These are phyloP conservation scores for Arthroderma uncinatum DNA, from an alignment of 2,329 filamentous ascomycete genomes.

Conservation along the genomic window DNA sequence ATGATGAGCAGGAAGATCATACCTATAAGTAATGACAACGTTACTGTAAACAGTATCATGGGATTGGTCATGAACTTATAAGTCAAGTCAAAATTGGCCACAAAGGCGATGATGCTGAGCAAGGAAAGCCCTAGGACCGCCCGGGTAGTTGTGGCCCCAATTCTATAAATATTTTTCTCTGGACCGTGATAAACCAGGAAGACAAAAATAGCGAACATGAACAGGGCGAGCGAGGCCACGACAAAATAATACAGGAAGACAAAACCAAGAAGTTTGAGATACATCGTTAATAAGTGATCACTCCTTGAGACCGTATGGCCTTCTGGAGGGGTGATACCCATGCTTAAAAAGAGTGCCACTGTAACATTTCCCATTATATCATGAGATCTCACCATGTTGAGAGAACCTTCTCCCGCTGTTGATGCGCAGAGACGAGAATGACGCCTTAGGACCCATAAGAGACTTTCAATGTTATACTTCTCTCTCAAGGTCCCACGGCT, in stretches of 20 bases:
- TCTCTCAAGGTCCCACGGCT: slow-evolving; percentile 24
- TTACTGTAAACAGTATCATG: slow-evolving; percentile 29
- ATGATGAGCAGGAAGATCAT: neutral
- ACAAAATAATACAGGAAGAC: slow-evolving; percentile 33
- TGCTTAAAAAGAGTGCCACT: slow-evolving; percentile 31
- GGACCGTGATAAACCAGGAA: slow-evolving; percentile 23
- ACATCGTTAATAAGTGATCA: slow-evolving; percentile 26
- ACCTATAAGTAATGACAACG: slow-evolving; percentile 24
- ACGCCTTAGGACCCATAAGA: slow-evolving; percentile 23
- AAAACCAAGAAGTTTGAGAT: slow-evolving; percentile 29
- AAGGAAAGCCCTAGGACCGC: slow-evolving; percentile 23
- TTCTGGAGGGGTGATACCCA: slow-evolving; percentile 28
- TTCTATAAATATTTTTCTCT: slow-evolving; percentile 16
- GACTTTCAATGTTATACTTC: slow-evolving; percentile 23
- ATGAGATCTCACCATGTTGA: slow-evolving; percentile 22
- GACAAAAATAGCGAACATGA: slow-evolving; percentile 27
- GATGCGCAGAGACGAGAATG: slow-evolving; percentile 24
- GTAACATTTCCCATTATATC: slow-evolving; percentile 32
- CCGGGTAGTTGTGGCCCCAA: slow-evolving; percentile 22
- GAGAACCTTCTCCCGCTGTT: slow-evolving; percentile 12
- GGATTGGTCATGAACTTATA: slow-evolving; percentile 33
- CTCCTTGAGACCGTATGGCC: slow-evolving; percentile 21
- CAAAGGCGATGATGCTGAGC: slow-evolving; percentile 23
- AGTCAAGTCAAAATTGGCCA: slow-evolving; percentile 24
- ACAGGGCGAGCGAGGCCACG: slow-evolving; percentile 28